Base-by-base conservation (phyloP, 805 yeast genomes). In the Barnettozyma populi region DNA sequence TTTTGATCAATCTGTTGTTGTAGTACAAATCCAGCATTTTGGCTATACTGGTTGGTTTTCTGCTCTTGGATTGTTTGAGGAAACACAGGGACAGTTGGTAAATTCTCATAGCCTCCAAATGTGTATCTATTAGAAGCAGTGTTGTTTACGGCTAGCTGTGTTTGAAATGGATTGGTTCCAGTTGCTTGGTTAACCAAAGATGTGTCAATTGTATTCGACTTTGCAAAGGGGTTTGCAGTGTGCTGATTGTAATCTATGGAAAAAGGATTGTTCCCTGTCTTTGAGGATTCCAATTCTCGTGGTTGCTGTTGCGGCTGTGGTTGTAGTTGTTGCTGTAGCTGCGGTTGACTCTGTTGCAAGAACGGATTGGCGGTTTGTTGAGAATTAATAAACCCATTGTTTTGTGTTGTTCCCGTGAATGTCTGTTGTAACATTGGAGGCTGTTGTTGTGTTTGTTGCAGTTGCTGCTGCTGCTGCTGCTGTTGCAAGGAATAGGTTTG, bases 81-180 rank as follows among this genome's bases (percentile, higher is more conserved):
- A 56, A 83, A 85, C 8, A 82, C 86, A 2, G 89, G 78, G 4
- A 76, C 67, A 1, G 90, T 84, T 9, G 83, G 83, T 39, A 84
- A 62, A 44, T 69, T 68, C 59, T 85, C 90, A 50, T 82, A 71
- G 0, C 90, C 92, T 4, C 90, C 92, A 31, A 88, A 85, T 2
- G 89, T 83, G 2, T 79, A 70, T 66, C 54, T 75, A 47, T 43
- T 65, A 51, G 52, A 62, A 58, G 47, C 21, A 29, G 35, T 20
- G 35, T 24, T n/a, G 13, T 23, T 41, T 52, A 54, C 44, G 60
- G 9, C 36, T 20, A 27, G 3, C 51, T 48, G 55, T 18, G 48
- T 44, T 52, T 50, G 48, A 47, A 54, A 51, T 27, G 83, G 84
- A 52, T 78, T 78, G 16, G 73, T 63, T 4, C 66, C 64, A 5